Base-by-base conservation (phyloP, 345 rosid genomes). In the Barbarea vulgaris region DNA sequence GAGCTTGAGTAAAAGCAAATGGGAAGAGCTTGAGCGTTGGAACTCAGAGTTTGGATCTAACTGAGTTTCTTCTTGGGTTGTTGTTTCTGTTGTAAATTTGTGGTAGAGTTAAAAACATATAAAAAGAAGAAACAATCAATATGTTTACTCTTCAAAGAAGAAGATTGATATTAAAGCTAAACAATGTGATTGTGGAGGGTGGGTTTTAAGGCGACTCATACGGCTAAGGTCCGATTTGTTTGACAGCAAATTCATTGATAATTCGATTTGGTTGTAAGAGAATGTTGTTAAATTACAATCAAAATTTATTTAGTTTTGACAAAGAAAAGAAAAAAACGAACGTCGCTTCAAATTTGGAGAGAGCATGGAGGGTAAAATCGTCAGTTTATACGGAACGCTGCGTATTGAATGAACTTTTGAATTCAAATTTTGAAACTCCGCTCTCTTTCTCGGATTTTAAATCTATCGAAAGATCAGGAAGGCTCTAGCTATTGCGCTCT, bases 11-110 rank as follows among this genome's bases (percentile, higher is more conserved):
- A 84, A 72, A 84, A 94, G 91, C 84, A 94, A 87, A 81, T 90
- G 96, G 97, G 91, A 87, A 85, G 96, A 94, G 59, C 93, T 91
- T 64, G 95, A 94, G 66, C 87, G 69, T 69, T 94, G 97, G 97
- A 94, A 90, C 78, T 81, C 78, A 48, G 97, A 94, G 73, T 94
- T 90, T 46, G 99, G 99, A 64, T 87, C 97, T 18, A 85, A 79
- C 30, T 88, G 67, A 86, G 51, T 48, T 30, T 51, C 62, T 57
- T 71, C 33, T 67, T 66, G 0, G 31, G 15, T 25, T 50, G 18
- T 51, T 48, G 59, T 63, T 62, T 30, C 46, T 63, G 27, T 25
- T 77, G 80, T 77, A 77, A 70, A 70, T 68, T 31, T 51, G 52
- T 22, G 57, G 41, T 24, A 75, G 30, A 52, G 62, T 22, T 34